A percentile compares a stretch with the other conserved stretches of the same genome.
phyloP scores from a whole-genome alignment of 2,329 filamentous ascomycete genomes.

The Trichoderma sp. region DNA sequence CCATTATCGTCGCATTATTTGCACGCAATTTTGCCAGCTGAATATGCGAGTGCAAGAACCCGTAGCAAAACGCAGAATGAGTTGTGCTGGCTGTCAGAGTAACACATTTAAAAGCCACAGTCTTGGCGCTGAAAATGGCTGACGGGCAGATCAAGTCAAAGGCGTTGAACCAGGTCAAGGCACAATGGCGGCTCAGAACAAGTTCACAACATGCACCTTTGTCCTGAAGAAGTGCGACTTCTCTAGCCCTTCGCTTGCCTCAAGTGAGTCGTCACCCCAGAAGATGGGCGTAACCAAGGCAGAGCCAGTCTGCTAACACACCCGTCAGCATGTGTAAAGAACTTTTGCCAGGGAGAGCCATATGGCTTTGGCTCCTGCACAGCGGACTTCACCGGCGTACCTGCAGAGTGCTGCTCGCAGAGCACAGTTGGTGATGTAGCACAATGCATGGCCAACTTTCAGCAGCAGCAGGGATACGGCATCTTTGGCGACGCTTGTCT shows the following conservation, averaged over 20 bases:
- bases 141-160: neutral
- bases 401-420: conserved; percentile 17
- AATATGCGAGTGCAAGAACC: neutral
- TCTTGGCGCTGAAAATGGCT: neutral
- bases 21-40: conserved; percentile 11
- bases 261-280: neutral
- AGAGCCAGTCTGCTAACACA: neutral
- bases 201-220: conserved; percentile 18
- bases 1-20: conserved; percentile 13
- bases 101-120: conserved; percentile 15
- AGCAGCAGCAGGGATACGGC: conserved; percentile 16
- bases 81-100: neutral
- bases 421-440: conserved; percentile 17
- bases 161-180: neutral
- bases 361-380: conserved; percentile 25
- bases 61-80: neutral
- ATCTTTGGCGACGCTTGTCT: conserved; percentile 18
- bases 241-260: conserved; percentile 11
- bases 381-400: conserved; percentile 15
- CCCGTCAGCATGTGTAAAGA: conserved; percentile 17
- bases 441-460: conserved; percentile 22
- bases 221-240: conserved; percentile 15
- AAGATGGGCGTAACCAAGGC: neutral
- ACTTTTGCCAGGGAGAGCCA: conserved; percentile 19
- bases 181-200: conserved; percentile 15